Evolutionary conservation across 495 filamentous ascomycete species (phyloP).

Genomic region (Oidiodendron maius): DNA sequence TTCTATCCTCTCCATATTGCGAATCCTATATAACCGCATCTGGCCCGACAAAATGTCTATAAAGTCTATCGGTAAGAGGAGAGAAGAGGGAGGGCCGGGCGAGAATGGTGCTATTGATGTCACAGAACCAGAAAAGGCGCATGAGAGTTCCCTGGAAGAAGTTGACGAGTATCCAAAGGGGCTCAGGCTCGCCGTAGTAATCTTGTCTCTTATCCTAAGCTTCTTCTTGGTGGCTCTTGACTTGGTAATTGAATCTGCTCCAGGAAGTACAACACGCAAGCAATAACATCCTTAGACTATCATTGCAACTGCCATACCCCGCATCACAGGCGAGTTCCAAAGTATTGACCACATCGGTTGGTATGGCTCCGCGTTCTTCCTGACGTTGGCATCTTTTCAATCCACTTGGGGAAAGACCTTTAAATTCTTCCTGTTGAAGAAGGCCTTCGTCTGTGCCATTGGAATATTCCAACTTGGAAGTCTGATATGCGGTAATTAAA

Average conservation of each 20-base stretch:
- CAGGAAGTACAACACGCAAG: not conserved
- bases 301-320: slow-evolving; percentile 44
- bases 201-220: slow-evolving; percentile 38
- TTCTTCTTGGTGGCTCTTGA: slow-evolving; percentile 58
- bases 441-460: slow-evolving; percentile 37
- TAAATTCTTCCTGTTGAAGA: slow-evolving; percentile 37
- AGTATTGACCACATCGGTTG: too few species aligned
- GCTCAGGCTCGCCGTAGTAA: slow-evolving; percentile 34
- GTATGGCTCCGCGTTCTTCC: slow-evolving; percentile 36
- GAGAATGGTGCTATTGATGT: too few species aligned
- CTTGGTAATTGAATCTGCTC: not conserved
- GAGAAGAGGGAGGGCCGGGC: too few species aligned
- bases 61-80: too few species aligned
- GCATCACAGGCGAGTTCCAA: slow-evolving; percentile 38
- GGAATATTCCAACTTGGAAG: slow-evolving; percentile 47
- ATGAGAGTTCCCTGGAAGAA: not conserved
- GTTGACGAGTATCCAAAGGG: slow-evolving; percentile 33
- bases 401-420: slow-evolving; percentile 40
- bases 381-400: slow-evolving; percentile 35
- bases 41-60: too few species aligned
- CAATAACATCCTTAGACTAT: slow-evolving; percentile 42
- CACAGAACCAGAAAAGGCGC: not conserved
- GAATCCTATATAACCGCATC: too few species aligned
- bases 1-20: too few species aligned
- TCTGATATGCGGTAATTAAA: slow-evolving; percentile 46